Base-by-base conservation (phyloP, 148 eudicot species). In the Silene latifolia region DNA sequence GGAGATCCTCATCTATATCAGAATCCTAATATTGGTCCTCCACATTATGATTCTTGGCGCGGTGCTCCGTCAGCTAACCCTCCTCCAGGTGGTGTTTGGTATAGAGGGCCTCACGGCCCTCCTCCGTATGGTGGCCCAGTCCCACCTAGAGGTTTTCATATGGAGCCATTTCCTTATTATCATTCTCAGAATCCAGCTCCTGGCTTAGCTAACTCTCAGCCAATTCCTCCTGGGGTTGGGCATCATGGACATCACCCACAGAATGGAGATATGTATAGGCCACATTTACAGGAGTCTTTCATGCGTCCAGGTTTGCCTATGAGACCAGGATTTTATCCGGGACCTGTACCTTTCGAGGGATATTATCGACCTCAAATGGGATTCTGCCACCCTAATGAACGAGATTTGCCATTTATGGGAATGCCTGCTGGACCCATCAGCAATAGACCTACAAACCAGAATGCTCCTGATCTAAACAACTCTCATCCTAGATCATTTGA, bases 351-450 rank as follows among this genome's bases (percentile, higher is more conserved):
- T 21, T 89, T 82, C 76, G 97, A 93, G 17, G 90, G 96, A 18
- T 92, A 82, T 80, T 90, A 88, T 80, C 89, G 99, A 32, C 98
- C 96, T 71, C 90, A 93, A 18, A 88, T 90, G 94, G 91, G 88
- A 63, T 90, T 84, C 78, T 77, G 87, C 80, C 83, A 84, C 82
- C 85, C 89, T 64, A 85, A 79, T 87, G 98, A 96, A 74, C 87
- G 87, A 35, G 97, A 96, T 72, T 71, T 86, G 78, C 85, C 96
- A 48, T 88, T 78, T 75, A 87, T 88, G 97, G 97, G 93, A 75
- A 88, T 88, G 91, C 66, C 90, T 72, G 82, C 86, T 69, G 86
- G 84, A 10, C 91, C 90, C 71, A 82, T 80, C 58, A 87, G 82
- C 81, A 85, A 86, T 57, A 88, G 91, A 83, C 84, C 83, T 72